Evolutionary conservation across 805 yeast species (phyloP), one percentile per base, ranked within the genome.

Genomic region (Ogataea paradorogensis): DNA sequence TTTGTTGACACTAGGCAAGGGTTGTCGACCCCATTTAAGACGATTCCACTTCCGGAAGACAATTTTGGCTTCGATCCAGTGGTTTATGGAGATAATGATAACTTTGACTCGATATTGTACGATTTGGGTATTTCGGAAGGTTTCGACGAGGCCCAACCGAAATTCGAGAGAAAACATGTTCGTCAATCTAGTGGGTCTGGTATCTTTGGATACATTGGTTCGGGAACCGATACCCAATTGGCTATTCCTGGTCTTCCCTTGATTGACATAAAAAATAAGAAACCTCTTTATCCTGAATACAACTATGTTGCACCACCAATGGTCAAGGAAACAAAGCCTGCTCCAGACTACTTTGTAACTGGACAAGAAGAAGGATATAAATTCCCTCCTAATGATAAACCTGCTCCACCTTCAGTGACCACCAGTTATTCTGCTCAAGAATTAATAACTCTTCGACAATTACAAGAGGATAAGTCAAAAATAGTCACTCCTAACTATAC

Each of bases 161-260:
- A 25, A 14, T 33, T 42, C 32, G 35, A 37, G 21, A 55, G 49
- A 42, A 56, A 60, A 16, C 91, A 84, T 55, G 62, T 72, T 38
- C 73, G 86, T 48, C 77, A 78, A 42, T 69, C 76, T 14, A 82
- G 89, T 65, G 95, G 95, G 10, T 82, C 91, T 4, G 91, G 85
- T 2, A 84, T 84, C 20, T 84, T 84, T 60, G 95, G 95, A 0
- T 84, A 74, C 49, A 65, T 71, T 7, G 79, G 77, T 32, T 33
- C 47, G 0, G 90, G 84, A 56, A 71, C 72, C 43, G 74, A 76
- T 42, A 52, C 59, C 10, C 82, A 78, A 33, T 59, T 84, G 26
- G 77, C 85, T 2, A 71, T 84, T 31, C 74, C 80, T 6, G 84
- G 83, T 9, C 38, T 67, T 4, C 50, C 61, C 7, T 44, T 56